Percentiles rank a stretch among this genome's conserved stretches.
phyloP scores from a whole-genome alignment of 2,329 filamentous ascomycete genomes.

The Mollisiaceae sp. region DNA sequence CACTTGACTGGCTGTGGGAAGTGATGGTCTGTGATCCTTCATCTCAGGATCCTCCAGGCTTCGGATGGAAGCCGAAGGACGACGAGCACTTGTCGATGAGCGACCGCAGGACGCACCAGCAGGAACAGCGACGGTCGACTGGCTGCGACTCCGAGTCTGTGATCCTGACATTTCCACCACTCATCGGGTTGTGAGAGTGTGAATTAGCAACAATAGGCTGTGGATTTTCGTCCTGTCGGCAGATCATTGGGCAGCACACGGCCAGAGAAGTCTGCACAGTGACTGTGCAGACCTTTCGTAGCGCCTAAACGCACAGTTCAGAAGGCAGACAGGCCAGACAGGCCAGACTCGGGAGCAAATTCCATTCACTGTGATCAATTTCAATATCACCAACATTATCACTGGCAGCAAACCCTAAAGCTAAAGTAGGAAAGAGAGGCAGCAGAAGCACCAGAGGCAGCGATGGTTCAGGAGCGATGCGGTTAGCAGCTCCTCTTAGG shows the following conservation, averaged over 20 bases:
- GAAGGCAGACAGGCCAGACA: slow-evolving; percentile 5
- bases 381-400: too few species aligned
- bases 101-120: not conserved
- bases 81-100: not conserved
- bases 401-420: not conserved
- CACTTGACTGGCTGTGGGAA: not conserved
- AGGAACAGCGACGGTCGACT: slow-evolving; percentile 1
- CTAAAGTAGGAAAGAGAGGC: not conserved
- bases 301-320: not conserved
- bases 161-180: slow-evolving; percentile 11
- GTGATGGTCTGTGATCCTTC: slow-evolving; percentile 18
- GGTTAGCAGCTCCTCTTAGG: slow-evolving; percentile 14
- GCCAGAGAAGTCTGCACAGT: not conserved
- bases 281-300: not conserved
- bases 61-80: slow-evolving; percentile 25
- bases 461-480: not conserved
- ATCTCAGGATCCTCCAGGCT: slow-evolving; percentile 15
- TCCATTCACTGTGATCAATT: not conserved
- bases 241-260: slow-evolving; percentile 1
- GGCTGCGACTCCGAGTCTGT: not conserved
- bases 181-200: slow-evolving; percentile 1
- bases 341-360: not conserved
- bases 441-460: not conserved
- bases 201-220: slow-evolving; percentile 19
- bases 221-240: slow-evolving; percentile 3